Percentiles rank a stretch among this genome's conserved stretches.
Evolutionary conservation across 768 basidiomycete species (phyloP).

Genomic region (Agaricus blazei): DNA sequence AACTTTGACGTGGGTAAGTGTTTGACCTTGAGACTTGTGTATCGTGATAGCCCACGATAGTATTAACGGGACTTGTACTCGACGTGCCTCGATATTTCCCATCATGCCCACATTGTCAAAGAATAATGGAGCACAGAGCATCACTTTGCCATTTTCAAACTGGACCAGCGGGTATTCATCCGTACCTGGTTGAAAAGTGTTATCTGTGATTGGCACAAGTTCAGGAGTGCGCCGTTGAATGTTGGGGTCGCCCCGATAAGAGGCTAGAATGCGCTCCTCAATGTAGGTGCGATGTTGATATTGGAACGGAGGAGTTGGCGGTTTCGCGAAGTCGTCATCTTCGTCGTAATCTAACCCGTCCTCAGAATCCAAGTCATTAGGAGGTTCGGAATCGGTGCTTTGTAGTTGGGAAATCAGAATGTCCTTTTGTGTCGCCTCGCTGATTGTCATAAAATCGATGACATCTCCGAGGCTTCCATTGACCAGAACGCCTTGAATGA

Average conservation of each 20-base stretch:
- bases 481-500: constrained; percentile 55
- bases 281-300: background rate
- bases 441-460: constrained; percentile 39
- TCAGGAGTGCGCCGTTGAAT: background rate
- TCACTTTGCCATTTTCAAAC: constrained; percentile 43
- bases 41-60: constrained; percentile 83
- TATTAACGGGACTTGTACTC: constrained; percentile 51
- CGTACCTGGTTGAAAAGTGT: background rate
- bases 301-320: background rate
- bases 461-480: constrained; percentile 65
- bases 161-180: constrained; percentile 53
- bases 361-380: background rate
- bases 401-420: constrained; percentile 27
- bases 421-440: constrained; percentile 36
- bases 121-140: constrained; percentile 47
- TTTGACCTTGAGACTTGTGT: constrained; percentile 90
- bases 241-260: background rate
- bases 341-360: constrained; percentile 7
- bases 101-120: constrained; percentile 54
- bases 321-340: background rate
- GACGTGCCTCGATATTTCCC: constrained; percentile 52
- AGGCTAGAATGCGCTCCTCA: background rate
- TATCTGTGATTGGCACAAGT: background rate
- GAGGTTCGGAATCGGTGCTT: background rate
- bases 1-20: constrained; percentile 73